Base-by-base conservation (phyloP, 306 rosid genomes). In the Cyamopsis tetragonoloba region DNA sequence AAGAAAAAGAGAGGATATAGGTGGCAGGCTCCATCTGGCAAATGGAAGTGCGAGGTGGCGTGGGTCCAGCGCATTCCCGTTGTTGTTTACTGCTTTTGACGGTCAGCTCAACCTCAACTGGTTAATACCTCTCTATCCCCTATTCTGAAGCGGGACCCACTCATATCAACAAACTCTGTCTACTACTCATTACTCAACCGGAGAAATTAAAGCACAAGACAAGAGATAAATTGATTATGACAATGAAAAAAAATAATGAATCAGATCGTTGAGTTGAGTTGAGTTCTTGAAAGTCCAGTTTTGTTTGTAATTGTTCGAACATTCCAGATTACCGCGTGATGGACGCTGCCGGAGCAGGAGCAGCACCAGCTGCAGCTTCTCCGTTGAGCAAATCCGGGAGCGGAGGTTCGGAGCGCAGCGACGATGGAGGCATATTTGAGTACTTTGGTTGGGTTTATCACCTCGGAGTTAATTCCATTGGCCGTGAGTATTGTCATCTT, bases 391-490 rank as follows among this genome's bases (percentile, higher is more conserved):
- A 70, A 10, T 70, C 81, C 38, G 57, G 73, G 0, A 77, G 77
- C 55, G 71, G 68, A 70, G 54, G 63, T 18, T 77, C 77, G 68
- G 81, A 77, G 22, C 68, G 73, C 3, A 50, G 44, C 31, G 89
- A 77, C 0, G 92, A 85, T 23, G 73, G 77, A 72, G 77, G 82
- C 15, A 44, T 53, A 47, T 92, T 73, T 53, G 92, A 82, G 77
- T 89, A 51, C 72, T 89, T 65, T 54, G 98, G 98, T 3, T 92
- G 96, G 96, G 89, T 92, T 3, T 92, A 89, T 58, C 98, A 92
- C 49, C 37, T 92, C 18, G 98, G 96, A 38, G 77, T 84, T 1
- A 92, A 92, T 70, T 82, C 96, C 20, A 75, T 92, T 17, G 96
- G 96, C 1, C 96, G 48, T 8, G 93, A 92, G 68, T 92, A 82